Evolutionary conservation across 768 basidiomycete genomes (phyloP).

Genomic region (Jaapia argillacea): DNA sequence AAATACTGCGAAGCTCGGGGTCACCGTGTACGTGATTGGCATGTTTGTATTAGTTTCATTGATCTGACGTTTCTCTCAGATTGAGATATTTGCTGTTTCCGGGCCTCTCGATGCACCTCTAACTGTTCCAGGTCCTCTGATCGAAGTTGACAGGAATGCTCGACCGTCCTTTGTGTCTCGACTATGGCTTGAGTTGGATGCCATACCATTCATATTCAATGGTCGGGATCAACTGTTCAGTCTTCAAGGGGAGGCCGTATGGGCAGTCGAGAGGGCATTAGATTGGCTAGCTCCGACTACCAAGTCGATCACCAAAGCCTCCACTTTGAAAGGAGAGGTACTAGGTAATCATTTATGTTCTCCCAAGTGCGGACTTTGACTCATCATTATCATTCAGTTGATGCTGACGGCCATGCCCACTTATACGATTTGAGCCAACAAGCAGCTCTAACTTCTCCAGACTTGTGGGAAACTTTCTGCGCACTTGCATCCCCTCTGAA

Average conservation of each 20-base stretch:
- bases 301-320: neutral
- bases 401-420: neutral
- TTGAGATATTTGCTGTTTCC: neutral
- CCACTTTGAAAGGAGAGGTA: neutral
- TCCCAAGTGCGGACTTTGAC: neutral
- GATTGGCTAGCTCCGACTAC: neutral
- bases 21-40: neutral
- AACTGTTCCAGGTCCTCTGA: neutral
- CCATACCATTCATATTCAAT: neutral
- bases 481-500: neutral
- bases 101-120: slow-evolving; percentile 1
- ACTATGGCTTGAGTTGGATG: neutral
- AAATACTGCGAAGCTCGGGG: neutral
- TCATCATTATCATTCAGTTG: neutral
- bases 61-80: neutral
- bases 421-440: neutral
- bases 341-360: neutral
- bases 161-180: neutral
- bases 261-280: neutral
- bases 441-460: slow-evolving; percentile 1
- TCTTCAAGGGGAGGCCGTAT: neutral
- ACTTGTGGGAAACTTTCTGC: neutral
- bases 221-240: neutral
- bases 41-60: neutral
- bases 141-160: neutral